These are phyloP conservation scores for Aspergillus sp. DNA, from an alignment of 2,329 filamentous ascomycete species.

Conservation along the genomic window DNA sequence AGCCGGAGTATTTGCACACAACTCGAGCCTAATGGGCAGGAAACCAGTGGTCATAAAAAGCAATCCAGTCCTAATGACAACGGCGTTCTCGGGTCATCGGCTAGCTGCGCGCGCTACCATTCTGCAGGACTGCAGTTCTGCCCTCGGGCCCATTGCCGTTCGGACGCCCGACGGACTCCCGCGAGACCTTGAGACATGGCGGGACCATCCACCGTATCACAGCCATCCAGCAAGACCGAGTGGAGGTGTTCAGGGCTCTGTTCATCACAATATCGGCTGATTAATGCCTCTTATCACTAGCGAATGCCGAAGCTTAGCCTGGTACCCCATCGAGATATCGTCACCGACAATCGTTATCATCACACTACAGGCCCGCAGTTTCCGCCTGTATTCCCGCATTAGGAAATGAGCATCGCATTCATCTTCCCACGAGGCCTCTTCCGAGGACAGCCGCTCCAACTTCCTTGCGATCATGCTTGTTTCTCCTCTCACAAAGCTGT, in stretches of 20 bases:
- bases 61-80: neutral
- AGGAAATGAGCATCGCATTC: neutral
- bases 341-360: constrained; percentile 1
- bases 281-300: constrained; percentile 1
- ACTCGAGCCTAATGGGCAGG: too few relatives aligned
- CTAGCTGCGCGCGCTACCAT: neutral
- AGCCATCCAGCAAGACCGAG: neutral
- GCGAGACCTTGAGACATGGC: constrained; percentile 3
- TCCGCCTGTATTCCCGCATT: neutral
- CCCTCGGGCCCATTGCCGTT: neutral
- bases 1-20: neutral
- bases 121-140: neutral
- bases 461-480: neutral
- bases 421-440: neutral
- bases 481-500: neutral
- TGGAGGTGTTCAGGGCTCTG: neutral
- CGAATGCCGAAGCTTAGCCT: neutral
- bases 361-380: neutral
- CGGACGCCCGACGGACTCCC: constrained; percentile 5
- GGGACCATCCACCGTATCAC: neutral
- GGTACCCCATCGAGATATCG: neutral
- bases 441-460: neutral
- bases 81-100: neutral
- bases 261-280: neutral
- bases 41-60: too few relatives aligned